Conservation (phyloP, 257 asterid genomes). For the Anisodus acutangulus region DNA sequence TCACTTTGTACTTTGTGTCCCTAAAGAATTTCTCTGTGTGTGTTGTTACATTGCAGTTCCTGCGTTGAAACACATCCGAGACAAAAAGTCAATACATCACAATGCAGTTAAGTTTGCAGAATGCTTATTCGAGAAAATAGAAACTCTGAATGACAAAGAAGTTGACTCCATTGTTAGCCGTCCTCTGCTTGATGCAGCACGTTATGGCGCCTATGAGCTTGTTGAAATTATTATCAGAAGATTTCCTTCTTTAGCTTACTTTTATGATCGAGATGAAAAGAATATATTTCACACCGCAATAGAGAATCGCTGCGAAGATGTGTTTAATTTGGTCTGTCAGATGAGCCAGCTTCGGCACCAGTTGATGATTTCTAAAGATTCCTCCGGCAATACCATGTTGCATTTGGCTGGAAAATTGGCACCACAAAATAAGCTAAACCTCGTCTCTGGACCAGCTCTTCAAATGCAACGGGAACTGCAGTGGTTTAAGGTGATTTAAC, state of each 20-base stretch:
- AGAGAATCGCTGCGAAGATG: background rate
- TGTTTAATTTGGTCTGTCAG: background rate
- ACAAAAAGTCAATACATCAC: background rate
- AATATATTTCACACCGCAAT: background rate
- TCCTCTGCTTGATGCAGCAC: background rate
- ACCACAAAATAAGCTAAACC: constrained; percentile 3
- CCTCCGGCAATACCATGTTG: background rate
- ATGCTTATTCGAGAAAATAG: background rate
- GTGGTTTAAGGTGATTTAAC: constrained; percentile 31
- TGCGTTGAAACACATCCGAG: background rate
- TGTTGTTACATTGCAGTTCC: background rate
- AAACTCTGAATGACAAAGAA: background rate
- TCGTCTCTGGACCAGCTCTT: constrained; percentile 23
- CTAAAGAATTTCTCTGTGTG: too few relatives aligned
- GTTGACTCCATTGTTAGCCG: background rate
- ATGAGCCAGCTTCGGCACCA: background rate
- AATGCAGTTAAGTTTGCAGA: background rate
- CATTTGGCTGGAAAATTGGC: constrained; percentile 35
- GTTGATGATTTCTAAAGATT: background rate
- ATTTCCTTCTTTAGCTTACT: background rate
- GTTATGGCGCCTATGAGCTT: background rate
- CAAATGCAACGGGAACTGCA: constrained; percentile 33
- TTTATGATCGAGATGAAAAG: background rate
- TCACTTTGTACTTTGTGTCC: too few relatives aligned
- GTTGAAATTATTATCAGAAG: background rate